Percentiles rank a stretch among this genome's conserved stretches.
These are phyloP conservation scores for Ophiostoma perfectum DNA, from an alignment of 2,329 filamentous ascomycete genomes.

Conservation along the genomic window DNA sequence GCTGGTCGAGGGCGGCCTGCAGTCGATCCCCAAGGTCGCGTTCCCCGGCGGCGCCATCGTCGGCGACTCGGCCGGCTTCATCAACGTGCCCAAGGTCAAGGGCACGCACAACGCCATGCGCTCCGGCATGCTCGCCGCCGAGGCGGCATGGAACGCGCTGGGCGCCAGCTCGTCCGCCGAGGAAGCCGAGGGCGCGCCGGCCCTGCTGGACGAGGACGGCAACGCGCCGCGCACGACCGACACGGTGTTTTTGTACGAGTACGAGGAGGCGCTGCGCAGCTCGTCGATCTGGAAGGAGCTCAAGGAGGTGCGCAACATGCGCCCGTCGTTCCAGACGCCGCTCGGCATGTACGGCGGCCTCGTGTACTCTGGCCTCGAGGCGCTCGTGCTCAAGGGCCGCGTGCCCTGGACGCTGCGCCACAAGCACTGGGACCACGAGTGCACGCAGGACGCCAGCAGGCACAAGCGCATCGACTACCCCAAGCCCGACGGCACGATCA, in stretches of 20 bases:
- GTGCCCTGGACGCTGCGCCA: constrained; percentile 91
- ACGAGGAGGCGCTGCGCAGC: constrained; percentile 80
- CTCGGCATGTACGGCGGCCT: constrained; percentile 87
- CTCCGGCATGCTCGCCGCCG: constrained; percentile 91
- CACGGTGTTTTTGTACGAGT: constrained; percentile 87
- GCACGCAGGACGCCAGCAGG: constrained; percentile 73
- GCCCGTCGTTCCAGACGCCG: constrained; percentile 84
- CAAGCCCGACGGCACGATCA: constrained; percentile 92
- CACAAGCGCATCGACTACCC: constrained; percentile 90
- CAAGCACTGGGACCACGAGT: constrained; percentile 66
- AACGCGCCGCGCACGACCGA: neutral
- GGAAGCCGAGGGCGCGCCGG: neutral
- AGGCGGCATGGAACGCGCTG: constrained; percentile 79
- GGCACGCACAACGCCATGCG: constrained; percentile 98
- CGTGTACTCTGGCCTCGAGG: constrained; percentile 87
- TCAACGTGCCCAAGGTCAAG: constrained; percentile 98
- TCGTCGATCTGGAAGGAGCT: constrained; percentile 92
- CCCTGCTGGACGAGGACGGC: neutral
- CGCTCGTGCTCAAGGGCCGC: constrained; percentile 77
- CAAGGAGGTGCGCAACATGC: constrained; percentile 93
- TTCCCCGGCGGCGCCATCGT: constrained; percentile 95
- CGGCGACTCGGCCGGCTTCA: constrained; percentile 90
- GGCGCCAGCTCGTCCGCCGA: constrained; percentile 24
- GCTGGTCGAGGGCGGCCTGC: constrained; percentile 90
- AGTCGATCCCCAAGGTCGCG: constrained; percentile 93